A percentile compares a stretch with the other conserved stretches of the same genome.
These are phyloP conservation scores for Pichia pseudocactophila DNA, from an alignment of 805 yeast genomes.

Conservation along the genomic window DNA sequence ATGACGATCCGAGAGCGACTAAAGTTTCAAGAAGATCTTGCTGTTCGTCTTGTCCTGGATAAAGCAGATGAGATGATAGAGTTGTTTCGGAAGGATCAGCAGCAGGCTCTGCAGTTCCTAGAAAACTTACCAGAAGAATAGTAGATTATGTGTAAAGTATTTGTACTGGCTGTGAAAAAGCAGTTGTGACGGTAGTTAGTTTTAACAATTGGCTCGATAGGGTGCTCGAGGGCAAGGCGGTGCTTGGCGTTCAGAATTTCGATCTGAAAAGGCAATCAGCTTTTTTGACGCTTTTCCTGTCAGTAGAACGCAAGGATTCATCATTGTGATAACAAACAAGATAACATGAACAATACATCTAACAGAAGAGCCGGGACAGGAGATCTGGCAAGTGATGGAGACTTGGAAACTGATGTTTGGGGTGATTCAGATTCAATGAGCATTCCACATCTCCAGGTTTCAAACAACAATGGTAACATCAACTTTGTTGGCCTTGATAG, in stretches of 20 bases:
- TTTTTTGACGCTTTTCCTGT: too few relatives aligned
- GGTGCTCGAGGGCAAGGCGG: not conserved
- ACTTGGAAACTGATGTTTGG: not conserved
- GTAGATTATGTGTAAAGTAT: too few relatives aligned
- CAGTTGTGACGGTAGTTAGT: too few relatives aligned
- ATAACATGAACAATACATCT: not conserved
- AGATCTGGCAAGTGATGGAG: not conserved
- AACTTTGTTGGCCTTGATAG: not conserved
- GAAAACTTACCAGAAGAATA: constrained; percentile 28
- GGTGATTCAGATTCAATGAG: not conserved
- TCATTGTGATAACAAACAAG: not conserved
- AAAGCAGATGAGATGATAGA: constrained; percentile 40
- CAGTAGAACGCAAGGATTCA: too few relatives aligned
- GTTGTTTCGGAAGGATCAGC: constrained; percentile 40
- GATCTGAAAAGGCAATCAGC: too few relatives aligned
- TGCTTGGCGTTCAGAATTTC: not conserved
- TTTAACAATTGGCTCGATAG: too few relatives aligned
- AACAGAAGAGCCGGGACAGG: not conserved
- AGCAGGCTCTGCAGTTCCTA: constrained; percentile 38
- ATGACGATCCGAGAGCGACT: constrained; percentile 73
- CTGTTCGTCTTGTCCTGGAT: constrained; percentile 38
- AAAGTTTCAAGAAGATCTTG: constrained; percentile 42
- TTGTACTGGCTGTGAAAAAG: too few relatives aligned
- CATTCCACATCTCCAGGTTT: constrained; percentile 18
- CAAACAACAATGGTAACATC: constrained; percentile 10